phyloP scores from a whole-genome alignment of 805 yeast species.

The Saccharomycopsis guyanensis region DNA sequence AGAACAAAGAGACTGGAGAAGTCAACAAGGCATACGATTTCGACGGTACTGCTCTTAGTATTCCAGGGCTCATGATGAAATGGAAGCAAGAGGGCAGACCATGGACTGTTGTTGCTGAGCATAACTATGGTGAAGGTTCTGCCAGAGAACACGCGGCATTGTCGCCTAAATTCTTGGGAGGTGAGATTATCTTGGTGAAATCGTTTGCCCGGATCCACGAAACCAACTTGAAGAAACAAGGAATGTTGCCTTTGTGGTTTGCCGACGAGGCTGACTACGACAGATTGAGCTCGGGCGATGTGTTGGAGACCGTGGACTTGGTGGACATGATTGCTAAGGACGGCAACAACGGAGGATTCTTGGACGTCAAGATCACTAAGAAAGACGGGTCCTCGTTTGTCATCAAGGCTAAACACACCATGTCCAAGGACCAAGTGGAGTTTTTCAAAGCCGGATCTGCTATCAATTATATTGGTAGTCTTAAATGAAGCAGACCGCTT shows the following conservation, averaged over 20 bases:
- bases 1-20: slow-evolving; percentile 93
- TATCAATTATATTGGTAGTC: slow-evolving; percentile 78
- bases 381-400: slow-evolving; percentile 61
- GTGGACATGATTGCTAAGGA: slow-evolving; percentile 68
- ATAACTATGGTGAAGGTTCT: slow-evolving; percentile 98
- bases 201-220: slow-evolving; percentile 98
- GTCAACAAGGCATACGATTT: slow-evolving; percentile 85
- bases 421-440: slow-evolving; percentile 93
- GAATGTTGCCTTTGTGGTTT: slow-evolving; percentile 91
- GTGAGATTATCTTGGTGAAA: slow-evolving; percentile 78
- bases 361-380: slow-evolving; percentile 68
- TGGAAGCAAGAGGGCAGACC: slow-evolving; percentile 83
- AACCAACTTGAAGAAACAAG: slow-evolving; percentile 96
- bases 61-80: slow-evolving; percentile 94
- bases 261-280: slow-evolving; percentile 89
- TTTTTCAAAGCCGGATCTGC: slow-evolving; percentile 98
- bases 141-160: slow-evolving; percentile 99
- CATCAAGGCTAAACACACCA: slow-evolving; percentile 82
- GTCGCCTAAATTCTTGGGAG: slow-evolving; percentile 92
- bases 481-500: no score
- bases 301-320: slow-evolving; percentile 65
- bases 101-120: slow-evolving; percentile 96
- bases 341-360: slow-evolving; percentile 82
- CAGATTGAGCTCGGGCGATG: slow-evolving; percentile 66
- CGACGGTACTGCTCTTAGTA: slow-evolving; percentile 67